phyloP scores from a whole-genome alignment of 257 asterid species.

The Forsythia viridissima region DNA sequence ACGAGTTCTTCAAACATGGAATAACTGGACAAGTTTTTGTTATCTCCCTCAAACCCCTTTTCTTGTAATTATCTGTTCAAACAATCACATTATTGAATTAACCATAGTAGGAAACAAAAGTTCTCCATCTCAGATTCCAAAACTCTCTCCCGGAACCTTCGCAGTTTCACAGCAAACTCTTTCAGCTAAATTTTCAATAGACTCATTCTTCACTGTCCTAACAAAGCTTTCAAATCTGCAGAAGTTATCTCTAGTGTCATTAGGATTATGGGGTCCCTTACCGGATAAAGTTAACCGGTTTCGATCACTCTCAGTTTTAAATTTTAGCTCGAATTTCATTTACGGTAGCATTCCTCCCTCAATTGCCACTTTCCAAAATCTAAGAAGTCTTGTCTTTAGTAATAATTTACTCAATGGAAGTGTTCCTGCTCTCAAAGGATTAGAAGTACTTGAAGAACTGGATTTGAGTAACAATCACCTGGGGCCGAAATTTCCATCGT shows the following conservation, averaged over 20 bases:
- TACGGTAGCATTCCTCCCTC: slow-evolving; percentile 62
- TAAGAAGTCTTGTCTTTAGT: slow-evolving; percentile 59
- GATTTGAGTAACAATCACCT: slow-evolving; percentile 68
- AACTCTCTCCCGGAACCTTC: slow-evolving; percentile 32
- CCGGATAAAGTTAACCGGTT: slow-evolving; percentile 69
- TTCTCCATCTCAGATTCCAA: slow-evolving; percentile 45
- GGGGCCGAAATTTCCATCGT: slow-evolving; percentile 68
- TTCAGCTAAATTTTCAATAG: slow-evolving; percentile 59
- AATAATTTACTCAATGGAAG: slow-evolving; percentile 73
- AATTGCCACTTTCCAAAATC: slow-evolving; percentile 44
- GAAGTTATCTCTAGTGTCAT: slow-evolving; percentile 63
- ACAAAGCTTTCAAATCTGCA: slow-evolving; percentile 70
- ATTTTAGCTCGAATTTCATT: slow-evolving; percentile 70
- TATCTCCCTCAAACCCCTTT: slow-evolving; percentile 53
- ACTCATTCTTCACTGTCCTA: slow-evolving; percentile 80
- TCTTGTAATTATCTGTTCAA: slow-evolving; percentile 61
- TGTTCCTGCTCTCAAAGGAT: slow-evolving; percentile 59
- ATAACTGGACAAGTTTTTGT: slow-evolving; percentile 86
- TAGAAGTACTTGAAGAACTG: slow-evolving; percentile 54
- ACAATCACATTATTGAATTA: slow-evolving; percentile 65
- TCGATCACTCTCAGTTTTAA: slow-evolving; percentile 60
- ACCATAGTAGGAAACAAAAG: slow-evolving; percentile 73
- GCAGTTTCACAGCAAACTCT: slow-evolving; percentile 45
- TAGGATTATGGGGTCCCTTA: slow-evolving; percentile 86
- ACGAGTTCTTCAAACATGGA: slow-evolving; percentile 67